These are phyloP conservation scores for Globisporangium okanoganense DNA, from an alignment of 352 stramenopile species.

Conservation along the genomic window DNA sequence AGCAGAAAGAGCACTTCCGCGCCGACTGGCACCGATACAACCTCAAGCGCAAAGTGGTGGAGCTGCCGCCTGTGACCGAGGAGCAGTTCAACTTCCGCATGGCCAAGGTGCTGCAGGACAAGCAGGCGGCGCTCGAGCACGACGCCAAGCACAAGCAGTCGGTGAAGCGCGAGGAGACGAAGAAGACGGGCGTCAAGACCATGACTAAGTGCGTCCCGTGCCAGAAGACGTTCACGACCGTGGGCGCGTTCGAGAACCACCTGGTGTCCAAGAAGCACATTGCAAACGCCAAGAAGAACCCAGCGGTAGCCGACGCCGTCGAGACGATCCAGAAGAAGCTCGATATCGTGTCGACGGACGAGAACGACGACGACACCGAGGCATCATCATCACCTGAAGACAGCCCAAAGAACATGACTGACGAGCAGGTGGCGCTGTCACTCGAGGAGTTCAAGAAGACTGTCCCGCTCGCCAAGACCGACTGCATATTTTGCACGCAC, in stretches of 20 bases:
- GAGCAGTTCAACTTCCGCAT: slow-evolving; percentile 82
- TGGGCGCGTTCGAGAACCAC: slow-evolving; percentile 85
- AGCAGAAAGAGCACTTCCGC: slow-evolving; percentile 92
- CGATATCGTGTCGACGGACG: slow-evolving; percentile 25
- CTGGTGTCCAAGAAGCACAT: slow-evolving; percentile 84
- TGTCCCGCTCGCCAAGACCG: slow-evolving; percentile 63
- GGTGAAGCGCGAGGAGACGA: slow-evolving; percentile 60
- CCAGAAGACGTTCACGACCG: slow-evolving; percentile 81
- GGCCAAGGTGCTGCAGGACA: slow-evolving; percentile 62
- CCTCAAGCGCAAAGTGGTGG: slow-evolving; percentile 96
- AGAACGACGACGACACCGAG: slow-evolving; percentile 11
- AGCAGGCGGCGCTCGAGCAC: slow-evolving; percentile 45
- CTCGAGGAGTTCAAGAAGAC: slow-evolving; percentile 79
- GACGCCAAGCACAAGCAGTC: slow-evolving; percentile 76
- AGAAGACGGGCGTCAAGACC: slow-evolving; percentile 63
- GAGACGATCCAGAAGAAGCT: slow-evolving; percentile 72
- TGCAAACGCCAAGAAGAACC: slow-evolving; percentile 74
- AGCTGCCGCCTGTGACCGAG: slow-evolving; percentile 90
- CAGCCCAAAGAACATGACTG: slow-evolving; percentile 27
- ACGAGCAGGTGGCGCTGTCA: slow-evolving; percentile 55
- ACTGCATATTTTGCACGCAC: slow-evolving; percentile 84
- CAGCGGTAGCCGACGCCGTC: slow-evolving; percentile 33
- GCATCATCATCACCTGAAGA: slow-evolving; percentile 1
- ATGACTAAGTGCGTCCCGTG: slow-evolving; percentile 83
- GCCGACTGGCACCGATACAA: slow-evolving; percentile 97